Conservation (phyloP, 371 early-diverging fungal species). For the Zopfochytrium polystomum region DNA sequence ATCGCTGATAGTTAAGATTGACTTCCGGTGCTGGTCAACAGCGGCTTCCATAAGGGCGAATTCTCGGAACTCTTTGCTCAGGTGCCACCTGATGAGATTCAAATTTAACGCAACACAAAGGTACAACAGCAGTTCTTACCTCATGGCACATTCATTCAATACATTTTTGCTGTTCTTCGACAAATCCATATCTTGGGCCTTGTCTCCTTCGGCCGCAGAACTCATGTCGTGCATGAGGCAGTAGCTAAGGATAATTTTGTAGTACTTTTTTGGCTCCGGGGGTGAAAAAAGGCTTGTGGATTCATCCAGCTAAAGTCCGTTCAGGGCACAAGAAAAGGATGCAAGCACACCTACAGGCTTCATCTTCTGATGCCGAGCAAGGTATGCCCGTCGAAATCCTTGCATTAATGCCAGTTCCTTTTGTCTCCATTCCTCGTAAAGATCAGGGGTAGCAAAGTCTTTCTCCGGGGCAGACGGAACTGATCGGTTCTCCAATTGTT, state of each 20-base stretch:
- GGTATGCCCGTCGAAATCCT: constrained; percentile 19
- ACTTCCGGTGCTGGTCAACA: constrained; percentile 15
- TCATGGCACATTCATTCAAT: constrained; percentile 37
- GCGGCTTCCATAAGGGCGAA: constrained; percentile 30
- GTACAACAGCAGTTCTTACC: constrained; percentile 5
- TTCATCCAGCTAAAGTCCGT: constrained; percentile 1
- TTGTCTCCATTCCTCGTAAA: constrained; percentile 26
- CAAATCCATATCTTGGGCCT: constrained; percentile 14
- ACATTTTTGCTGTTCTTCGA: constrained; percentile 35
- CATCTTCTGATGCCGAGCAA: not conserved
- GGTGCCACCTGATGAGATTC: constrained; percentile 24
- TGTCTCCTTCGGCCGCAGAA: constrained; percentile 2
- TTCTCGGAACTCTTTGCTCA: constrained; percentile 34
- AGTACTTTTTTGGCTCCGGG: constrained; percentile 18
- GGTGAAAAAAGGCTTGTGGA: constrained; percentile 5
- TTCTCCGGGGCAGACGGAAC: constrained; percentile 13
- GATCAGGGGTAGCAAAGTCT: constrained; percentile 20
- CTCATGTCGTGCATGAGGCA: constrained; percentile 34
- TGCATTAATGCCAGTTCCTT: constrained; percentile 20
- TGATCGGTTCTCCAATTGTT: constrained; percentile 5
- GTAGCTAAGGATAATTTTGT: constrained; percentile 23
- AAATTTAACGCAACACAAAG: not conserved
- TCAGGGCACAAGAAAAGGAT: not conserved
- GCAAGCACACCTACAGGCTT: not conserved
- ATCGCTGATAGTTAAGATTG: constrained; percentile 16